These are phyloP conservation scores for Boletus reticuloceps DNA, from an alignment of 768 basidiomycete species.

Conservation along the genomic window DNA sequence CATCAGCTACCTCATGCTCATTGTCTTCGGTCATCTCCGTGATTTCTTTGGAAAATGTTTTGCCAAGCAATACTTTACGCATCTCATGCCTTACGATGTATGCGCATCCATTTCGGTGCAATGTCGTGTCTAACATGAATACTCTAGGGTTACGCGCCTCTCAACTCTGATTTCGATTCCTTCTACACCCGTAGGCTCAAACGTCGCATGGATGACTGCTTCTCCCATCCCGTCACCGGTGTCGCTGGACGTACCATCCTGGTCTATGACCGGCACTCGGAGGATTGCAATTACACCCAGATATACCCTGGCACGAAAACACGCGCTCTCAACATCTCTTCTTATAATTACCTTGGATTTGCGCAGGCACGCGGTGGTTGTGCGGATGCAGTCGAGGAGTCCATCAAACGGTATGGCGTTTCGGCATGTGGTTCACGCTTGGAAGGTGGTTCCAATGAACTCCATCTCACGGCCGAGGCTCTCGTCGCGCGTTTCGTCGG, in stretches of 20 bases:
- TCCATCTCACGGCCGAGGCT: slow-evolving; percentile 78
- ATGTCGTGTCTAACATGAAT: not conserved
- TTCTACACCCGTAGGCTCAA: slow-evolving; percentile 98
- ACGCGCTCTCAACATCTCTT: slow-evolving; percentile 93
- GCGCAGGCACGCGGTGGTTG: slow-evolving; percentile 91
- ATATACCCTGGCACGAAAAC: slow-evolving; percentile 75
- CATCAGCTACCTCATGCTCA: slow-evolving; percentile 89
- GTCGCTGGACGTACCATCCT: slow-evolving; percentile 93
- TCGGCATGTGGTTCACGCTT: slow-evolving; percentile 74
- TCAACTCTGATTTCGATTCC: slow-evolving; percentile 98
- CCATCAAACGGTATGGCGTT: slow-evolving; percentile 78
- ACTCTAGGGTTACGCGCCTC: slow-evolving; percentile 88
- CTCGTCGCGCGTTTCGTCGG: slow-evolving; percentile 90
- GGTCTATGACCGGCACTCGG: slow-evolving; percentile 78
- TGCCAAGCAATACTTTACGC: slow-evolving; percentile 62
- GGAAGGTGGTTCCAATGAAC: slow-evolving; percentile 82
- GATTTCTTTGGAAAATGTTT: slow-evolving; percentile 94
- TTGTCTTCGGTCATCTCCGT: slow-evolving; percentile 86
- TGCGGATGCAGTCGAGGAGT: slow-evolving; percentile 89
- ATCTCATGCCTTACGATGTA: slow-evolving; percentile 83
- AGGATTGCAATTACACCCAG: slow-evolving; percentile 79
- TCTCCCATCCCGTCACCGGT: slow-evolving; percentile 88
- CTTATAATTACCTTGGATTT: slow-evolving; percentile 99
- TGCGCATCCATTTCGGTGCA: slow-evolving; percentile 33
- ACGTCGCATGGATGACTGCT: slow-evolving; percentile 92